Percentiles rank a stretch among this genome's conserved stretches.
These are phyloP conservation scores for Talaromyces sp. DNA, from an alignment of 2,329 filamentous ascomycete genomes.

Conservation along the genomic window DNA sequence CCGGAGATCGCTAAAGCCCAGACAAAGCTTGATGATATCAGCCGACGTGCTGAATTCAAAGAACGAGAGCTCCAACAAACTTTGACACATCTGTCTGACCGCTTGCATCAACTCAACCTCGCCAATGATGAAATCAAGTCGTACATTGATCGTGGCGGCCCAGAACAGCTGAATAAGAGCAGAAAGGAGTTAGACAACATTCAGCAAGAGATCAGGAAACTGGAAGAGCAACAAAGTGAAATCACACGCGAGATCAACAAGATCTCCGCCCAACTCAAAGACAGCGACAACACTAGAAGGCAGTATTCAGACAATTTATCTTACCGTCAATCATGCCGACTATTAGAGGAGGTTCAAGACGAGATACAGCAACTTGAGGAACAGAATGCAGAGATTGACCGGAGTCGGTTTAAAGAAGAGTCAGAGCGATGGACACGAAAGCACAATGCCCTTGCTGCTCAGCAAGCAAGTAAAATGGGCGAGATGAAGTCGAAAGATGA, in stretches of 20 bases:
- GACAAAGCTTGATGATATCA: constrained; percentile 71
- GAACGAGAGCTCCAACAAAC: constrained; percentile 70
- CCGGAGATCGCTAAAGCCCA: constrained; percentile 75
- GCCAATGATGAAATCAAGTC: constrained; percentile 73
- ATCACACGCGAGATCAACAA: constrained; percentile 71
- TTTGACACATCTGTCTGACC: constrained; percentile 68
- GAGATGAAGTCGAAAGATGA: constrained; percentile 80
- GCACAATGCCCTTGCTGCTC: constrained; percentile 66
- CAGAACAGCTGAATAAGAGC: constrained; percentile 65
- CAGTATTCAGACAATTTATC: constrained; percentile 86
- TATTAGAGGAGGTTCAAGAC: constrained; percentile 62
- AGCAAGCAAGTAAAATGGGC: constrained; percentile 71
- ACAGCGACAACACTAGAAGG: constrained; percentile 77
- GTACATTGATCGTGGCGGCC: constrained; percentile 74
- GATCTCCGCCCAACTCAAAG: constrained; percentile 71
- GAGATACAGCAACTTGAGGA: constrained; percentile 73
- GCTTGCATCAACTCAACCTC: constrained; percentile 71
- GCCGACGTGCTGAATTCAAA: constrained; percentile 65
- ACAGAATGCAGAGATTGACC: constrained; percentile 79
- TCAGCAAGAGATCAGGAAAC: constrained; percentile 61
- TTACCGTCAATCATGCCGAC: constrained; percentile 71
- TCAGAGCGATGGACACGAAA: constrained; percentile 64
- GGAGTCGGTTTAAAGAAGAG: constrained; percentile 68
- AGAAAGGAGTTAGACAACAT: constrained; percentile 66
- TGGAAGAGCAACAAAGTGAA: constrained; percentile 65